Evolutionary conservation across 805 yeast genomes (phyloP).

Genomic region (Wickerhamiella qilinensis): DNA sequence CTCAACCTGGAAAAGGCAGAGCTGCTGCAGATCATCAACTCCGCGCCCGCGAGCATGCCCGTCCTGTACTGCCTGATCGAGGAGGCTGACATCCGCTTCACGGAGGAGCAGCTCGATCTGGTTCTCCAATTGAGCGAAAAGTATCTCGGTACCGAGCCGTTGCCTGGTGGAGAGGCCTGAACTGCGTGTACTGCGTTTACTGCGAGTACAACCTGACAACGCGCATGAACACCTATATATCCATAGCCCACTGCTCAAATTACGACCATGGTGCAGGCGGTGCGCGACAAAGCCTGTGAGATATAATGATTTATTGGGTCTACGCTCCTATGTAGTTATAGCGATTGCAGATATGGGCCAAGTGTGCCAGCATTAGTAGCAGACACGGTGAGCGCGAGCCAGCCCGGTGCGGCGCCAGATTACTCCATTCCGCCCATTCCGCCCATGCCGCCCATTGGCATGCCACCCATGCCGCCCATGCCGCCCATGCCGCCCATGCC

Average conservation of each 20-base stretch:
- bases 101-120: constrained; percentile 44
- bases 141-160: constrained; percentile 19
- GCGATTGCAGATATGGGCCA: too few species aligned
- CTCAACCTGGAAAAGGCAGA: constrained; percentile 66
- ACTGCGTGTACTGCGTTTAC: too few species aligned
- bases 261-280: too few species aligned
- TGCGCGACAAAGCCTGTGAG: too few species aligned
- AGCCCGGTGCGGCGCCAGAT: too few species aligned
- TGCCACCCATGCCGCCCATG: not conserved
- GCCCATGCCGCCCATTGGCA: too few species aligned
- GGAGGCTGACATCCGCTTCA: constrained; percentile 78
- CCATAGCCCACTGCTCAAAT: too few species aligned
- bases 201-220: not conserved
- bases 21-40: constrained; percentile 65
- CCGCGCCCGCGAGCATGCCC: constrained; percentile 67
- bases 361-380: too few species aligned
- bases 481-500: constrained; percentile 10
- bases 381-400: too few species aligned
- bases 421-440: too few species aligned
- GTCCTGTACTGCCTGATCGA: constrained; percentile 67
- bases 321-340: too few species aligned
- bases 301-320: too few species aligned
- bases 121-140: constrained; percentile 41
- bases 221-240: not conserved
- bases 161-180: constrained; percentile 10